Conservation (phyloP, 768 basidiomycete genomes). For the Mycena albidolilacea region DNA sequence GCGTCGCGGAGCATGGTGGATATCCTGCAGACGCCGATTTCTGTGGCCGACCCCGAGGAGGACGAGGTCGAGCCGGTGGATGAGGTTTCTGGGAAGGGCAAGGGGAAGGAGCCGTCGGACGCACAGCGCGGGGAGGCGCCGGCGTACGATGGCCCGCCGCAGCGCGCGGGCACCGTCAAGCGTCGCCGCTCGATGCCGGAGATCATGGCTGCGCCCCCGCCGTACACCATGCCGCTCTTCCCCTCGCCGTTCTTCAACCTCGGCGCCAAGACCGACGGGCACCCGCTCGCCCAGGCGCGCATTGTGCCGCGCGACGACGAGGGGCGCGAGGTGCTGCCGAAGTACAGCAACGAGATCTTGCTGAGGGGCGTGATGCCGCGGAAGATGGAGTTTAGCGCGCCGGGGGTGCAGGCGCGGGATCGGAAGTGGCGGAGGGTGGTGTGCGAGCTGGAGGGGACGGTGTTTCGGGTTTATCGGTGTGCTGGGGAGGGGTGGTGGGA, state of each 20-base stretch:
- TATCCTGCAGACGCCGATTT: slow-evolving; percentile 52
- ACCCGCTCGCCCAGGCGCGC: slow-evolving; percentile 39
- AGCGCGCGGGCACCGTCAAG: slow-evolving; percentile 40
- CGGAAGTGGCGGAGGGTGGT: slow-evolving; percentile 92
- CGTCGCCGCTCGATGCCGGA: slow-evolving; percentile 82
- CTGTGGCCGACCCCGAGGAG: slow-evolving; percentile 24
- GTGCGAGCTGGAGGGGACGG: slow-evolving; percentile 94
- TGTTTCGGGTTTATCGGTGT: slow-evolving; percentile 81
- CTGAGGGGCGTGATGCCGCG: slow-evolving; percentile 87
- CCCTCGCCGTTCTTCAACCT: slow-evolving; percentile 39
- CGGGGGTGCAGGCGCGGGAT: slow-evolving; percentile 91
- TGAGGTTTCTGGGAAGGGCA: slow-evolving; percentile 2
- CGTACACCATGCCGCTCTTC: slow-evolving; percentile 68
- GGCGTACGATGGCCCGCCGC: slow-evolving; percentile 51
- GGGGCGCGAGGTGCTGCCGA: slow-evolving; percentile 84
- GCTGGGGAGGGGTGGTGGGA: slow-evolving; percentile 80
- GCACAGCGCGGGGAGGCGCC: slow-evolving; percentile 46
- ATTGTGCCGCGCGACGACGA: slow-evolving; percentile 82
- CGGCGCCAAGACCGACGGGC: slow-evolving; percentile 15
- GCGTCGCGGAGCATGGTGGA: slow-evolving; percentile 79
- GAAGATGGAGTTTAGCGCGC: slow-evolving; percentile 93
- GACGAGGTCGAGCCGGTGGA: neutral
- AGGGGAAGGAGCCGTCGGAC: slow-evolving; percentile 19
- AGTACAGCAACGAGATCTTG: slow-evolving; percentile 86
- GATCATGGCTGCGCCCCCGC: slow-evolving; percentile 76